Conservation (phyloP, 1,284 basidiomycete genomes). For the Microbotryum intermedium region DNA sequence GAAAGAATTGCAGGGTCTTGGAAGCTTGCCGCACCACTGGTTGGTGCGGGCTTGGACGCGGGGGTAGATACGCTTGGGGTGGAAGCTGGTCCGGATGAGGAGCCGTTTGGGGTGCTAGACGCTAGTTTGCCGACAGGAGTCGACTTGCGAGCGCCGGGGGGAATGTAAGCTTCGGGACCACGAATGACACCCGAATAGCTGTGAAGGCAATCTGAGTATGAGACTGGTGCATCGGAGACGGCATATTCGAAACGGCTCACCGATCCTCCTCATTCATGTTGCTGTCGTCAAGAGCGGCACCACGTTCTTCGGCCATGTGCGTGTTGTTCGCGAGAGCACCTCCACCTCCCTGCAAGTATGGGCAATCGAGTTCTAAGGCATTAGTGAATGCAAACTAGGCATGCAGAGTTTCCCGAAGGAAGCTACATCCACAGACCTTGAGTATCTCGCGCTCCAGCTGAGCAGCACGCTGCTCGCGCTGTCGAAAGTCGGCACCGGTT, state of each 20-base stretch:
- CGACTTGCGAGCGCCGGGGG: conserved; percentile 64
- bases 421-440: conserved; percentile 37
- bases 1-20: conserved; percentile 36
- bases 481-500: conserved; percentile 72
- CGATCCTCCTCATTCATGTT: conserved; percentile 90
- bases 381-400: conserved; percentile 47
- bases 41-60: conserved; percentile 9
- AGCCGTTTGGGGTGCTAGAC: conserved; percentile 17
- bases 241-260: conserved; percentile 47
- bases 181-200: conserved; percentile 91
- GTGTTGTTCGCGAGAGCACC: conserved; percentile 49
- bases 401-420: too few relatives aligned
- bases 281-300: conserved; percentile 56
- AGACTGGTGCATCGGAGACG: neutral
- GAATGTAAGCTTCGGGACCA: conserved; percentile 79
- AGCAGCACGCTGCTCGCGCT: conserved; percentile 79
- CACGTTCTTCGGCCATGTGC: conserved; percentile 86
- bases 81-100: conserved; percentile 16
- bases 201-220: conserved; percentile 9
- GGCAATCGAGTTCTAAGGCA: neutral
- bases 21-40: neutral
- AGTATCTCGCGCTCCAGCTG: conserved; percentile 85
- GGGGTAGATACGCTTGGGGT: conserved; percentile 3
- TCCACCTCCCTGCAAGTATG: neutral
- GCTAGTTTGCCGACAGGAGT: conserved; percentile 30